Evolutionary conservation across 108 stramenopile species (phyloP), one percentile per base, ranked within the genome.

Genomic region (Poteriospumella lacustris): DNA sequence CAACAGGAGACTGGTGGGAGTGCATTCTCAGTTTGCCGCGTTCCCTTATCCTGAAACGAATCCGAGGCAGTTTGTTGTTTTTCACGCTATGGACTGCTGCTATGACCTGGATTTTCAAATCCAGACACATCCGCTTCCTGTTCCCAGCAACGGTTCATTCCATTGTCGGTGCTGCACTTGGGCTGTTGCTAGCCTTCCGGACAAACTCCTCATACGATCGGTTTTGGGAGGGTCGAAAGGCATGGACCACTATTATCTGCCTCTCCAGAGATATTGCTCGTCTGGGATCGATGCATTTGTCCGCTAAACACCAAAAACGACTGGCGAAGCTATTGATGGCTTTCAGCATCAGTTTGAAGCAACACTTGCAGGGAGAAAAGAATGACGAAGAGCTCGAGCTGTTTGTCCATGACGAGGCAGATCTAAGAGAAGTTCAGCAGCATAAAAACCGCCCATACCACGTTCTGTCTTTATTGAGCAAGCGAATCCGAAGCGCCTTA

Each of bases 141-240:
- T 82, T 83, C 82, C 87, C 91, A 24, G 70, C 85, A 1, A 75
- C 89, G 12, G 88, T 89, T 2, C 93, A 94, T 82, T 82, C 88
- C 1, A 85, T 94, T 73, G 87, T 93, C 77, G 90, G 91, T 1
- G 85, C 85, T 38, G 92, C 95, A 19, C 80, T 94, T 67, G 88
- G 91, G 43, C 84, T 94, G 44, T 82, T 96, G 34, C 85, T 96
- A 19, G 95, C 93, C 9, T 94, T 94, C 69, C 88, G 93, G 28
- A 94, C 94, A 3, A 94, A 94, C 77, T 85, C 88, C 24, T 92
- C 93, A 3, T 96, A 96, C 70, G 88, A 91, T 64, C 85, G 95
- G 62, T 96, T 93, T 85, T 91, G 91, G 56, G 94, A 94, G 77
- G 94, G 94, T 58, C 85, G 92, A 47, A 88, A 89, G 77, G 90